Evolutionary conservation across 2,329 filamentous ascomycete genomes (phyloP).

Genomic region (Cytospora piceicola): DNA sequence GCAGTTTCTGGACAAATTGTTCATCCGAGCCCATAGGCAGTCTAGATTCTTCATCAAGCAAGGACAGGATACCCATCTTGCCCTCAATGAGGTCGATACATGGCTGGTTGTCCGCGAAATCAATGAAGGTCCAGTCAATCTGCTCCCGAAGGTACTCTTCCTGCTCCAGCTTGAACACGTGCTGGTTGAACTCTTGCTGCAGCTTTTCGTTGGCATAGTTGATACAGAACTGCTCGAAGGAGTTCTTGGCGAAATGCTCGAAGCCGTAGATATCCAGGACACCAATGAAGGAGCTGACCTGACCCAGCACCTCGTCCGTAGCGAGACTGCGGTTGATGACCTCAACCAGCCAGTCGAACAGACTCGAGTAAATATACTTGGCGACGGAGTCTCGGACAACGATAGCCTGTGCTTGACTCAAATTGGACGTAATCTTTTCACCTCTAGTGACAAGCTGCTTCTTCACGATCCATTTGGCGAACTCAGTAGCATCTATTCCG

Average conservation of each 20-base stretch:
- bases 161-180: constrained; percentile 98
- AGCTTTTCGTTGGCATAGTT: constrained; percentile 99
- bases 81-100: constrained; percentile 99
- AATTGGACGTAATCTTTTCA: constrained; percentile 95
- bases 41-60: constrained; percentile 94
- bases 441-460: constrained; percentile 96
- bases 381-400: constrained; percentile 97
- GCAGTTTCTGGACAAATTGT: constrained; percentile 93
- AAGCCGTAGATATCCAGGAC: constrained; percentile 99
- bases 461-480: constrained; percentile 98
- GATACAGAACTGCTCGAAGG: constrained; percentile 99
- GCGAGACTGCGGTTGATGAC: constrained; percentile 91
- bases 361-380: constrained; percentile 97
- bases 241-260: constrained; percentile 99
- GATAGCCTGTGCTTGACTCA: constrained; percentile 89
- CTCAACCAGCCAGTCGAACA: constrained; percentile 99
- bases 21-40: constrained; percentile 97
- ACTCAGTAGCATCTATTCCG: constrained; percentile 82
- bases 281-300: constrained; percentile 90
- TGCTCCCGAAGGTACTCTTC: constrained; percentile 95
- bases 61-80: constrained; percentile 88
- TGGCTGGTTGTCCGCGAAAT: constrained; percentile 98
- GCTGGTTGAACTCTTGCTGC: constrained; percentile 98
- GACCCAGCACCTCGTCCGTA: constrained; percentile 80
- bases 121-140: constrained; percentile 99